A percentile compares a stretch with the other conserved stretches of the same genome.
Evolutionary conservation across 2,329 filamentous ascomycete species (phyloP).

Genomic region (Fusarium protoensiforme): DNA sequence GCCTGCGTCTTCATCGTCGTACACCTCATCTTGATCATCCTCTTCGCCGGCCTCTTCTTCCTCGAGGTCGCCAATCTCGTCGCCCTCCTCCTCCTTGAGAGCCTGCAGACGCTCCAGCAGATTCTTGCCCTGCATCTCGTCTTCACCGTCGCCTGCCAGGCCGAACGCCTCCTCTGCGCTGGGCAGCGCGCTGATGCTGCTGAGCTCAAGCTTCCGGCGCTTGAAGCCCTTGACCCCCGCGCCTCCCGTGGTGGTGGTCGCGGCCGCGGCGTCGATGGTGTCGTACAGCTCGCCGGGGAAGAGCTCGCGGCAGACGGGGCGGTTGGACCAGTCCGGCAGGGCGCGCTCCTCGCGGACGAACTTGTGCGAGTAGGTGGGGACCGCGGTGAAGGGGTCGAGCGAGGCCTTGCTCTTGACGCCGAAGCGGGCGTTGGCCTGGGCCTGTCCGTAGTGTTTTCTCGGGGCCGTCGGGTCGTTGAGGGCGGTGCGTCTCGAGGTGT

Average conservation of each 20-base stretch:
- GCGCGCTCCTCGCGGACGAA: slow-evolving; percentile 63
- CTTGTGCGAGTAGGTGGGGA: slow-evolving; percentile 68
- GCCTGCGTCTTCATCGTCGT: slow-evolving; percentile 69
- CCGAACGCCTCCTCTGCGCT: slow-evolving; percentile 64
- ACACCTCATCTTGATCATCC: slow-evolving; percentile 61
- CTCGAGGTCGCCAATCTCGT: slow-evolving; percentile 60
- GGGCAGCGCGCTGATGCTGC: slow-evolving; percentile 59
- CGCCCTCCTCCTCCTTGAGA: slow-evolving; percentile 61
- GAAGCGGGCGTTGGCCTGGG: slow-evolving; percentile 68
- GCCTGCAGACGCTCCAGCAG: slow-evolving; percentile 58
- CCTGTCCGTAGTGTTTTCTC: slow-evolving; percentile 63
- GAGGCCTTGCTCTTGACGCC: slow-evolving; percentile 66
- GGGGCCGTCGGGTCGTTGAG: slow-evolving; percentile 53
- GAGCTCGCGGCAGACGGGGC: slow-evolving; percentile 63
- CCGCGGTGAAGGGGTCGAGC: slow-evolving; percentile 67
- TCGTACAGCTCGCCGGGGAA: slow-evolving; percentile 67
- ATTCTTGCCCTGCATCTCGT: slow-evolving; percentile 48
- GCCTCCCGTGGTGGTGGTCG: slow-evolving; percentile 41
- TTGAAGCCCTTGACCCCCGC: slow-evolving; percentile 50
- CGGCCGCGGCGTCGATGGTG: slow-evolving; percentile 61
- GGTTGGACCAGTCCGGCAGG: slow-evolving; percentile 63
- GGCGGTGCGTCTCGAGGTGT: slow-evolving; percentile 64
- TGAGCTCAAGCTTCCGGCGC: slow-evolving; percentile 58
- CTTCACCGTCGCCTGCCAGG: slow-evolving; percentile 42
- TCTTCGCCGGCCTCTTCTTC: slow-evolving; percentile 61